A percentile compares a stretch with the other conserved stretches of the same genome.
Conservation (phyloP, 148 eudicot species). For the Hydrangea macrophylla region DNA sequence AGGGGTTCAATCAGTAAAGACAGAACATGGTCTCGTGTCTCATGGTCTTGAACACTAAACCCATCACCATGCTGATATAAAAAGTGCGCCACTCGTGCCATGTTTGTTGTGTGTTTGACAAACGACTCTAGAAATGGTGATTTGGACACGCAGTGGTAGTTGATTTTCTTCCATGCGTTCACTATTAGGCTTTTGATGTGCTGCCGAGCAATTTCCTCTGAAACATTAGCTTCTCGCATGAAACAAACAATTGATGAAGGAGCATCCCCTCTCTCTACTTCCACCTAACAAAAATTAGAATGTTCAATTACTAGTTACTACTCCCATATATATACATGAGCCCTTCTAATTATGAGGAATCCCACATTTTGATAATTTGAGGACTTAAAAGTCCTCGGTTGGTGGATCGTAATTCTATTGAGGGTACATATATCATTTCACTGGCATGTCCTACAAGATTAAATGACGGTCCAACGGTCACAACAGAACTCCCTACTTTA, state of each 20-base stretch:
- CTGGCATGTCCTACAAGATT: too few species aligned
- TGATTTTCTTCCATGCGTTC: conserved; percentile 40
- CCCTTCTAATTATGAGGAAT: too few species aligned
- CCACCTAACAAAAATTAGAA: conserved; percentile 29
- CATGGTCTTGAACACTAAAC: conserved; percentile 34
- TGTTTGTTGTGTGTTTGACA: conserved; percentile 31
- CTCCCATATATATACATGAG: too few species aligned
- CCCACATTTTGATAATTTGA: too few species aligned
- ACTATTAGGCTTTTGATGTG: conserved; percentile 28
- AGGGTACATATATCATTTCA: too few species aligned
- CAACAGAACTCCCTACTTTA: too few species aligned
- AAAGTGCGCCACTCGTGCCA: conserved; percentile 43
- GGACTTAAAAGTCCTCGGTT: too few species aligned
- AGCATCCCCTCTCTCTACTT: conserved; percentile 46
- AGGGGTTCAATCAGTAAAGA: conserved; percentile 36
- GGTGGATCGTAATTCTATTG: too few species aligned
- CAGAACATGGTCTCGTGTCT: conserved; percentile 27
- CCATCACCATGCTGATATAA: conserved; percentile 51
- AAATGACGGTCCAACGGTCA: too few species aligned
- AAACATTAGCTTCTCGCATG: conserved; percentile 41
- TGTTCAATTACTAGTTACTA: background rate
- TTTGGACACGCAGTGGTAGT: conserved; percentile 18
- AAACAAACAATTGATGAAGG: conserved; percentile 45
- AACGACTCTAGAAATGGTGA: conserved; percentile 1
- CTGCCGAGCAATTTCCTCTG: conserved; percentile 35